These are phyloP conservation scores for Fusarium setosum DNA, from an alignment of 2,329 filamentous ascomycete genomes.

Conservation along the genomic window DNA sequence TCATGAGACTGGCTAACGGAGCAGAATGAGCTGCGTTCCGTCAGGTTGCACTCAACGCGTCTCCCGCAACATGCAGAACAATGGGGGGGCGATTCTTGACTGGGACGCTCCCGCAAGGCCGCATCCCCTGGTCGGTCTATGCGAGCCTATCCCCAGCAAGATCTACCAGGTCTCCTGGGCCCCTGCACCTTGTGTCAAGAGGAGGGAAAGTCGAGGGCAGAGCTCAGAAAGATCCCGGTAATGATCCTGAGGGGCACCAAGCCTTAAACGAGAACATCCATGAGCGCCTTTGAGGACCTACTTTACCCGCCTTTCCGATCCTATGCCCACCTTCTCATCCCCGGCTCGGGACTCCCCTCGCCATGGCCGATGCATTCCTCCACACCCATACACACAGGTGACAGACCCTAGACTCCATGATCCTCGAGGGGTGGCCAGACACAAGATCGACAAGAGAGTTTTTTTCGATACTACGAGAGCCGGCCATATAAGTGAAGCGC, in stretches of 20 bases:
- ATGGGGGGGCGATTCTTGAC: not conserved
- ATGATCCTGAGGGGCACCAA: not conserved
- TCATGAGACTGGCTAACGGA: constrained; percentile 1
- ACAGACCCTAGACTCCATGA: not conserved
- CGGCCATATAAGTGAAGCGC: constrained; percentile 39
- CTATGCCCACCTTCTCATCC: constrained; percentile 31
- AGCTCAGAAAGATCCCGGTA: not conserved
- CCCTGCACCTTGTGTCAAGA: constrained; percentile 8
- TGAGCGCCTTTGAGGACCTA: not conserved
- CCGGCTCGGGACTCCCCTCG: constrained; percentile 29
- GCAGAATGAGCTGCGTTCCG: not conserved
- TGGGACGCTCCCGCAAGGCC: constrained; percentile 7
- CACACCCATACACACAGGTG: constrained; percentile 11
- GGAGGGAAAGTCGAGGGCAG: not conserved
- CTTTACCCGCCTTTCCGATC: constrained; percentile 39
- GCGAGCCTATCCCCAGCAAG: constrained; percentile 11
- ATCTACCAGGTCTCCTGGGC: constrained; percentile 29
- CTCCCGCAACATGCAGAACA: not conserved
- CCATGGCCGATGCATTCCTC: constrained; percentile 25
- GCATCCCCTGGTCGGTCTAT: not conserved
- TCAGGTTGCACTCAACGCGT: constrained; percentile 5
- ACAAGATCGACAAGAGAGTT: constrained; percentile 10
- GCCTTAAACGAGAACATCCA: constrained; percentile 5
- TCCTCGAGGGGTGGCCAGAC: constrained; percentile 17
- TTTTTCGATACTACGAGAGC: not conserved